phyloP scores from a whole-genome alignment of 331 rosid genomes.

The Quercus lobata region DNA sequence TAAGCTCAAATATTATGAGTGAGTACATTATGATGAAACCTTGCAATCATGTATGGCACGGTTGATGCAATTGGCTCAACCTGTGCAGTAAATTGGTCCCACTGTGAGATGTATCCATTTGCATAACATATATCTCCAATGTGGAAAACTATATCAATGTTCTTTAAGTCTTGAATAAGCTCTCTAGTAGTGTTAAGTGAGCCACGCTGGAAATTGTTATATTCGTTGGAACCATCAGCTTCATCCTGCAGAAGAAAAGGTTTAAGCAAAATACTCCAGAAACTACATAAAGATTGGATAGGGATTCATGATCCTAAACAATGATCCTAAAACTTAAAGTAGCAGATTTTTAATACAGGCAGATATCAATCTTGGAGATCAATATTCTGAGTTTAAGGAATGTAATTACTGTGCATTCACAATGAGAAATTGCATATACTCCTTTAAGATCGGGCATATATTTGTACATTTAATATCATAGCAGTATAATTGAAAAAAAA shows the following conservation, averaged over 20 bases:
- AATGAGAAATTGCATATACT: no score
- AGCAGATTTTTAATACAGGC: no score
- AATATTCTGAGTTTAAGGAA: no score
- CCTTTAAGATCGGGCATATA: no score
- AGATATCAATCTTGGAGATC: neutral
- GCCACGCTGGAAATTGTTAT: slow-evolving; percentile 76
- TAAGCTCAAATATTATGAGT: neutral
- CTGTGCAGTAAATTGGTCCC: slow-evolving; percentile 92
- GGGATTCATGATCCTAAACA: no score
- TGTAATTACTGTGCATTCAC: no score
- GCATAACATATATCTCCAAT: slow-evolving; percentile 90
- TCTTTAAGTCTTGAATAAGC: slow-evolving; percentile 61
- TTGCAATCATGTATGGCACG: slow-evolving; percentile 88
- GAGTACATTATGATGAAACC: slow-evolving; percentile 30
- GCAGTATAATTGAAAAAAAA: no score
- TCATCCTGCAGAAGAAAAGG: slow-evolving; percentile 40
- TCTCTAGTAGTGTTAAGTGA: slow-evolving; percentile 68
- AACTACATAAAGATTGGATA: no score
- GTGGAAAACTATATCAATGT: slow-evolving; percentile 74
- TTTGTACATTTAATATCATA: no score
- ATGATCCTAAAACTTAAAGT: no score
- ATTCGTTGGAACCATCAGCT: slow-evolving; percentile 92
- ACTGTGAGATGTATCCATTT: slow-evolving; percentile 84
- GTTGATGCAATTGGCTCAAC: slow-evolving; percentile 81
- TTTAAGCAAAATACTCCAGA: no score